phyloP scores from a whole-genome alignment of 129 eudicot genomes.

The Tagetes erecta region DNA sequence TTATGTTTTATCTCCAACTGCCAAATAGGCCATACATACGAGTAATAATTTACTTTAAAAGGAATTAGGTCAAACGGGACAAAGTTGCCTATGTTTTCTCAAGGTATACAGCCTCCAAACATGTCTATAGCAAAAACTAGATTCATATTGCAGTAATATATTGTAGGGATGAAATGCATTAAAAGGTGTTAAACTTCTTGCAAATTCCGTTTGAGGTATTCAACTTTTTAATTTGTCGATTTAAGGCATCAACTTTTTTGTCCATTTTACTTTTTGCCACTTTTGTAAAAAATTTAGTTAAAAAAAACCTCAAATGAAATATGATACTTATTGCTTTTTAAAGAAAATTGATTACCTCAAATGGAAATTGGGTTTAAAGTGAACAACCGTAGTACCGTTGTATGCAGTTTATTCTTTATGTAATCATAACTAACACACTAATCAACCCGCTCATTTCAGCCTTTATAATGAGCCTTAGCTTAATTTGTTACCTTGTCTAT shows the following conservation, averaged over 20 bases:
- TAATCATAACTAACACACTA: neutral
- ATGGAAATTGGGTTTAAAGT: neutral
- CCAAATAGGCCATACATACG: neutral
- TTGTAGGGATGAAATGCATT: no score
- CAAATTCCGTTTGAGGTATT: neutral
- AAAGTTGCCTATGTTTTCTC: neutral
- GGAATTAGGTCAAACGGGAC: neutral
- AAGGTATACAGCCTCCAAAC: neutral
- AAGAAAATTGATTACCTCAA: neutral
- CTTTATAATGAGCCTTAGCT: neutral
- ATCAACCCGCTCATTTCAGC: neutral
- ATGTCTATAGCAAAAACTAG: neutral
- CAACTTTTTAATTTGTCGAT: no score
- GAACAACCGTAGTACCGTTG: neutral
- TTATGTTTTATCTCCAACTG: neutral
- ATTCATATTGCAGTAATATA: no score
- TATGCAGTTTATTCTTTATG: neutral
- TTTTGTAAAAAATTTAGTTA: neutral
- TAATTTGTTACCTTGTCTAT: slow-evolving; percentile 58
- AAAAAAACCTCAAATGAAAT: neutral
- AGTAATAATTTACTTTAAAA: neutral
- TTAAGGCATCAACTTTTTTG: neutral
- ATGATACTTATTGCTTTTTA: neutral
- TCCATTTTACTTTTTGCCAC: neutral
- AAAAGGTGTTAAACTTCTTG: no score